Conservation (phyloP, 148 eudicot species). For the Rhododendron simsii region DNA sequence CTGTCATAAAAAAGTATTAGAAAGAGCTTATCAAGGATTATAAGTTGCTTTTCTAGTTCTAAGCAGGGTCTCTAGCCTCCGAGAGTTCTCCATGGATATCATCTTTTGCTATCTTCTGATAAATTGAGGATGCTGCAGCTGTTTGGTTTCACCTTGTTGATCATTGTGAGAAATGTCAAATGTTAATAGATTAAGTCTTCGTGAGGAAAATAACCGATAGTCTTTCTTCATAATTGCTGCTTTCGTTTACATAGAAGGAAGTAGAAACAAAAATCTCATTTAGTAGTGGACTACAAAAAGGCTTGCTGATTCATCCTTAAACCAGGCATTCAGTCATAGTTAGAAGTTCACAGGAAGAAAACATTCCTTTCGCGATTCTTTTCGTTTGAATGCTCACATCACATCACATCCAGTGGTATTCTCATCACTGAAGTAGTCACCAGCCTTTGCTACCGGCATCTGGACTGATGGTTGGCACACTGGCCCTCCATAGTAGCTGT, state of each 20-base stretch:
- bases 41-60: not conserved
- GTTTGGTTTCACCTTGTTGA: not conserved
- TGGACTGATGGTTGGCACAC: not conserved
- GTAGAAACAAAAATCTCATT: not conserved
- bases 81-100: not conserved
- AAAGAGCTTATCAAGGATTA: not conserved
- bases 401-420: constrained; percentile 1
- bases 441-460: not conserved
- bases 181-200: not conserved
- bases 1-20: not conserved
- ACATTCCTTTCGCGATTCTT: not conserved
- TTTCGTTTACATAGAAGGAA: not conserved
- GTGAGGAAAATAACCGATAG: not conserved
- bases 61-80: not conserved
- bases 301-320: not conserved
- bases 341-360: not conserved
- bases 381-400: not conserved
- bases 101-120: not conserved
- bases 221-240: not conserved
- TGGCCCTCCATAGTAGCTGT: not conserved
- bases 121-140: not conserved
- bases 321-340: not conserved
- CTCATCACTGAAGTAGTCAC: constrained; percentile 10
- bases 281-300: not conserved
- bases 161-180: not conserved